phyloP scores from a whole-genome alignment of 2,329 filamentous ascomycete species.

The Sporothrix brunneoviolacea region DNA sequence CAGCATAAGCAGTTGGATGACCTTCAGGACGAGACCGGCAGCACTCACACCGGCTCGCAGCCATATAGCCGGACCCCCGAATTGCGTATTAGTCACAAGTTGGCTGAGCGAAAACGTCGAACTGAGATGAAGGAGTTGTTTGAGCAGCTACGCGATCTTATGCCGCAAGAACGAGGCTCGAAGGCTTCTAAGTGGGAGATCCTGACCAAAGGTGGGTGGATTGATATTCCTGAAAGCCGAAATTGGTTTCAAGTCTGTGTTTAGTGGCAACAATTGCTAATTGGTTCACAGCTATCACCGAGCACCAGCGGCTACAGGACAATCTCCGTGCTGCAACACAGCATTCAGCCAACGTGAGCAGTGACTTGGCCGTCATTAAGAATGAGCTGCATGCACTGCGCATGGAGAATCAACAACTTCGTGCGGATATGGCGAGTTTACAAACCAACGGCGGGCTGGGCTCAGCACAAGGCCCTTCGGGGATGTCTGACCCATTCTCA shows the following conservation, averaged over 20 bases:
- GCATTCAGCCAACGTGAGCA: constrained; percentile 35
- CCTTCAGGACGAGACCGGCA: constrained; percentile 54
- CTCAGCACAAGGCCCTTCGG: constrained; percentile 13
- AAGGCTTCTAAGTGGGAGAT: constrained; percentile 91
- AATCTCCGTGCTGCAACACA: constrained; percentile 39
- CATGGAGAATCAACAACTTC: constrained; percentile 43
- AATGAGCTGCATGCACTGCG: constrained; percentile 42
- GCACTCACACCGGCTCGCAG: constrained; percentile 50
- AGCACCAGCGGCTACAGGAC: constrained; percentile 51
- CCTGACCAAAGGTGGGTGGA: constrained; percentile 64
- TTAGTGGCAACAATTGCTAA: too few relatives aligned
- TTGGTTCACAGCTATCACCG: constrained; percentile 53
- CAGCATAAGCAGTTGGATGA: constrained; percentile 67
- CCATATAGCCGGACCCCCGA: constrained; percentile 81
- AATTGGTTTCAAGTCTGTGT: too few relatives aligned
- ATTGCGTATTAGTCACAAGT: constrained; percentile 74
- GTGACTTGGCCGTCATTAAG: constrained; percentile 43
- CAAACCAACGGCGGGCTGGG: constrained; percentile 19
- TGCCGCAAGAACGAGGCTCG: constrained; percentile 73
- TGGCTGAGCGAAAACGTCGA: constrained; percentile 74
- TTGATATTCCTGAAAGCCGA: constrained; percentile 6
- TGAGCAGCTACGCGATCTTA: constrained; percentile 68
- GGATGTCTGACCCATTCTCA: constrained; percentile 22
- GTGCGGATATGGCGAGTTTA: constrained; percentile 27
- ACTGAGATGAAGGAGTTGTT: constrained; percentile 88